Base-by-base conservation (phyloP, 1,139 yeast genomes). In the Debaryomycetaceae sp. region DNA sequence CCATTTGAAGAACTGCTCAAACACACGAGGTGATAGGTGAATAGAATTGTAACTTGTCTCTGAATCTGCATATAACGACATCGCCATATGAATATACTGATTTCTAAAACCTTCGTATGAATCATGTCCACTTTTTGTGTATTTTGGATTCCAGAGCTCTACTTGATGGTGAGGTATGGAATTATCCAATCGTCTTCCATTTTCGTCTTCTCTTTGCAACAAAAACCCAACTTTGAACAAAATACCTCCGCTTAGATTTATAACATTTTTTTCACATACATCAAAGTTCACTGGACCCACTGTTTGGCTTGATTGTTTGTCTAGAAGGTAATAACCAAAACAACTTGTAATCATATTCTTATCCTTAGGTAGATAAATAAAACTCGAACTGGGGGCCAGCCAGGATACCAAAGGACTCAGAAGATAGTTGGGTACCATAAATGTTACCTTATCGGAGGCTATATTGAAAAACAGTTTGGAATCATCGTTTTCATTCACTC, bases 101-200 rank as follows among this genome's bases (percentile, higher is more conserved):
- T 75, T 67, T 48, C 79, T 57, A 48, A 64, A 74, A 2, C 68
- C 72, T 22, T 55, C 54, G 51, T 67, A 75, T 0, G 78, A 72
- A 49, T 75, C 80, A 49, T 66, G 59, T 0, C 58, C 63, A 1
- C 65, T 60, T 8, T 69, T 55, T 4, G 87, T 79, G 56, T 58
- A 80, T 5, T 79, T 70, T 0, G 97, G 97, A 56, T 85, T 81
- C 44, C 67, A 72, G 36, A 89, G 63, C 24, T 77, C 66, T 6
- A 90, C 75, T 4, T 84, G 80, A 60, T 84, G 85, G 62, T 91
- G 97, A 0, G 95, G 89, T 31, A 64, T 72, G 49, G 82, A 81
- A 1, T 78, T 68, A 24, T 72, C 69, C 0, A 87, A 75, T 49
- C 84, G 72, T 3, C 66, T 53, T 2, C 71, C 72, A 27, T 54